Evolutionary conservation across 768 basidiomycete genomes (phyloP).

Genomic region (Termitomyces sp.): DNA sequence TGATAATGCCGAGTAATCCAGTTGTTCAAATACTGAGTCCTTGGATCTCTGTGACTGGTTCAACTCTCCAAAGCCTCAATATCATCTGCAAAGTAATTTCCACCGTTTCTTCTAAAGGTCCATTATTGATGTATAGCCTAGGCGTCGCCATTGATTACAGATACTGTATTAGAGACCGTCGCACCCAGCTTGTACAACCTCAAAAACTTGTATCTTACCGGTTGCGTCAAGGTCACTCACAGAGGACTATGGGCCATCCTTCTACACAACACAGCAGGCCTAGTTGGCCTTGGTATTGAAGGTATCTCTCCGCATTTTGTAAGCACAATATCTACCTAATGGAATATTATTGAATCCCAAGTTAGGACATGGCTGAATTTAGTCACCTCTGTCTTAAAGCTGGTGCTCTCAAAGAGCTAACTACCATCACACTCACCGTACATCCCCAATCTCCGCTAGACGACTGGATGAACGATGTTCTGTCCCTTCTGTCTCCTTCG

Average conservation of each 20-base stretch:
- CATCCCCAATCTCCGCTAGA: slow-evolving; percentile 28
- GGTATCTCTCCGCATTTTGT: slow-evolving; percentile 59
- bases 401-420: slow-evolving; percentile 36
- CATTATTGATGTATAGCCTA: slow-evolving; percentile 19
- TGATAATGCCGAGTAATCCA: slow-evolving; percentile 68
- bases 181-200: slow-evolving; percentile 45
- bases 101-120: not conserved
- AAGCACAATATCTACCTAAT: slow-evolving; percentile 6
- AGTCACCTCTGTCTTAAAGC: slow-evolving; percentile 28
- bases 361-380: slow-evolving; percentile 51
- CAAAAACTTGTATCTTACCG: slow-evolving; percentile 54
- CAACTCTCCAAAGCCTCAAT: slow-evolving; percentile 50
- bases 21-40: slow-evolving; percentile 43
- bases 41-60: slow-evolving; percentile 45
- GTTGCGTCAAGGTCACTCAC: slow-evolving; percentile 68
- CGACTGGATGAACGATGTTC: slow-evolving; percentile 34
- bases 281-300: slow-evolving; percentile 56
- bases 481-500: slow-evolving; percentile 5
- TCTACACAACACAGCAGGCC: slow-evolving; percentile 35
- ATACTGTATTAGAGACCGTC: slow-evolving; percentile 44
- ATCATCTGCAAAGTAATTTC: slow-evolving; percentile 62
- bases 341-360: not conserved
- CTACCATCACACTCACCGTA: slow-evolving; percentile 54
- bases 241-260: slow-evolving; percentile 49
- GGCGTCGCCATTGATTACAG: slow-evolving; percentile 56